phyloP scores from a whole-genome alignment of 108 stramenopile genomes.

The Epithemia pelagica region DNA sequence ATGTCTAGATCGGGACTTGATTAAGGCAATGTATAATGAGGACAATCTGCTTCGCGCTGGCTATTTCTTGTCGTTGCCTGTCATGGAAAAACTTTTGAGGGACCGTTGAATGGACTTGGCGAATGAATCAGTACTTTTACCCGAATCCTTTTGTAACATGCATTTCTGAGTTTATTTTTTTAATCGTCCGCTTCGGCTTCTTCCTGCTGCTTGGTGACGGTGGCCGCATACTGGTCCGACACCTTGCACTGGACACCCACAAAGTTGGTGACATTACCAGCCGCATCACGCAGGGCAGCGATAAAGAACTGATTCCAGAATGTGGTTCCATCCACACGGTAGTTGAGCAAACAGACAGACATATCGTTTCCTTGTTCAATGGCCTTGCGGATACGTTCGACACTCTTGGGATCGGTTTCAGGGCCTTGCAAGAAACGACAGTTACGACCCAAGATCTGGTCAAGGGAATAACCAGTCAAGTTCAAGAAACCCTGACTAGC shows the following conservation, averaged over 20 bases:
- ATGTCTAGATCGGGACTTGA: too few species aligned
- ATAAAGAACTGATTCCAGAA: constrained; percentile 86
- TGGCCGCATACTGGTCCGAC: constrained; percentile 66
- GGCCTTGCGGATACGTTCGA: constrained; percentile 62
- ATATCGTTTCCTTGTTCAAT: constrained; percentile 59
- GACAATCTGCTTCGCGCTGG: too few species aligned
- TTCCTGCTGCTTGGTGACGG: constrained; percentile 80
- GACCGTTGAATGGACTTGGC: too few species aligned
- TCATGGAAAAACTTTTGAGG: too few species aligned
- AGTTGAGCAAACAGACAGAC: constrained; percentile 74
- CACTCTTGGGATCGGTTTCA: constrained; percentile 66
- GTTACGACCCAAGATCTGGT: constrained; percentile 70
- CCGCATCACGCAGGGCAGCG: constrained; percentile 51
- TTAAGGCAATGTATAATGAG: too few species aligned
- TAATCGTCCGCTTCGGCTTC: constrained; percentile 35
- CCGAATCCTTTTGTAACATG: too few species aligned
- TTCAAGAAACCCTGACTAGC: constrained; percentile 47
- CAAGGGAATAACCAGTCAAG: constrained; percentile 67
- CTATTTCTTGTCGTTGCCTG: too few species aligned
- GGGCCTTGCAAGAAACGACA: constrained; percentile 80
- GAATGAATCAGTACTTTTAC: too few species aligned
- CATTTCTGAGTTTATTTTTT: too few species aligned
- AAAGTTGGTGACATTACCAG: constrained; percentile 56
- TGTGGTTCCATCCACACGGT: constrained; percentile 69
- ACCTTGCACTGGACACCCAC: constrained; percentile 73